Conservation (phyloP, 768 basidiomycete species). For the Infundibulicybe gibba region DNA sequence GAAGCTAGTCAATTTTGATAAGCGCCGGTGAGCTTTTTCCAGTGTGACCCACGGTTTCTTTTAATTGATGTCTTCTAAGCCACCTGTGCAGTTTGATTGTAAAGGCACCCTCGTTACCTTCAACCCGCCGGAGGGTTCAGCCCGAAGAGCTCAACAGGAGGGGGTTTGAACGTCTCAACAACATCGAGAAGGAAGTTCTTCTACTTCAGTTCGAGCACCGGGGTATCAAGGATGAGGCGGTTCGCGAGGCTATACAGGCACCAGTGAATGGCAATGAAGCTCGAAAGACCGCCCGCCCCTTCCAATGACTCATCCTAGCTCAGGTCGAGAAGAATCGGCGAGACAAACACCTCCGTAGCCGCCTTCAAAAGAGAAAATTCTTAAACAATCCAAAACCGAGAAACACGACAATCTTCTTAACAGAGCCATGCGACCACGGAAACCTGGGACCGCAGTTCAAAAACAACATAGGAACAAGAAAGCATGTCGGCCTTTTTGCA, state of each 20-base stretch:
- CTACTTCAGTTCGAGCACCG: conserved; percentile 66
- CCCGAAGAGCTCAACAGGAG: conserved; percentile 58
- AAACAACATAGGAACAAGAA: conserved; percentile 84
- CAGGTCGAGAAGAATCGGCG: conserved; percentile 84
- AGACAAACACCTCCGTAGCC: conserved; percentile 65
- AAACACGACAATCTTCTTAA: conserved; percentile 75
- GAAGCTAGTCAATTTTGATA: conserved; percentile 75
- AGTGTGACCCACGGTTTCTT: background rate
- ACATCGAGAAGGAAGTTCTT: conserved; percentile 67
- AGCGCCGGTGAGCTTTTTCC: conserved; percentile 54
- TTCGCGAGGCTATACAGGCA: conserved; percentile 53
- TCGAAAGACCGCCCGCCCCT: conserved; percentile 58
- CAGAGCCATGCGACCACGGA: conserved; percentile 66
- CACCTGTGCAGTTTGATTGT: conserved; percentile 64
- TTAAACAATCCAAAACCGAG: conserved; percentile 70
- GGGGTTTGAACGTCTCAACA: conserved; percentile 74
- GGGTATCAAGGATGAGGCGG: conserved; percentile 72
- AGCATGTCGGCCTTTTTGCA: conserved; percentile 84
- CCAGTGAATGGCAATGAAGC: conserved; percentile 37
- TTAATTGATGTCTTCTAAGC: conserved; percentile 32
- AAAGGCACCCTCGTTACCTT: conserved; percentile 43
- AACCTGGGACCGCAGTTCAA: conserved; percentile 40
- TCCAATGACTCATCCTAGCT: conserved; percentile 55
- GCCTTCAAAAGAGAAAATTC: conserved; percentile 70
- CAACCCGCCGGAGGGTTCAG: conserved; percentile 36